phyloP scores from a whole-genome alignment of 169 alveolate genomes.

The Cryptosporidium meleagridis region DNA sequence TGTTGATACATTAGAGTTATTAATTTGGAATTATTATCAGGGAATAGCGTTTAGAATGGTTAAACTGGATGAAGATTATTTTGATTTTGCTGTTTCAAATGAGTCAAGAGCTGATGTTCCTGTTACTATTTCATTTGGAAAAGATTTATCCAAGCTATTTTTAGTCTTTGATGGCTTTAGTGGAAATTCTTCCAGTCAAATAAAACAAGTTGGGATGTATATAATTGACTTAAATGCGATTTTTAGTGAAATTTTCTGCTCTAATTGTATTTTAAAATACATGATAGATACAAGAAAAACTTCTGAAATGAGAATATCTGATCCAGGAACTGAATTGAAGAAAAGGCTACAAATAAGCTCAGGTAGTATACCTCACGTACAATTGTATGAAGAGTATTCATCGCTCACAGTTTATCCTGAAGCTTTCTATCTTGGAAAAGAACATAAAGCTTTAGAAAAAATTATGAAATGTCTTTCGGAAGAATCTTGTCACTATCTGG shows the following conservation, averaged over 20 bases:
- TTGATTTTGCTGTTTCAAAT: background rate
- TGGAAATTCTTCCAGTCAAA: too few species aligned
- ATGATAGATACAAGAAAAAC: background rate
- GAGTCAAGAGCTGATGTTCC: background rate
- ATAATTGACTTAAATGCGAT: slow-evolving; percentile 24
- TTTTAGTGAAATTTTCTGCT: slow-evolving; percentile 36
- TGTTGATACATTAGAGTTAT: background rate
- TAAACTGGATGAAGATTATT: background rate
- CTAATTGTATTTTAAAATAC: slow-evolving; percentile 12
- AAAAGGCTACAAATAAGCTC: slow-evolving; percentile 31
- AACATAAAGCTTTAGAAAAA: background rate
- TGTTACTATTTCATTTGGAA: slow-evolving; percentile 12
- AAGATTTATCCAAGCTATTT: slow-evolving; percentile 4
- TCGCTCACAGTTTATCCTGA: slow-evolving; percentile 42
- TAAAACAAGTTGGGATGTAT: background rate
- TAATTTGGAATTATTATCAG: slow-evolving; percentile 47
- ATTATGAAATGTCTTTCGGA: slow-evolving; percentile 1
- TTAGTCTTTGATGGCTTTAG: background rate
- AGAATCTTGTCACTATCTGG: slow-evolving; percentile 1
- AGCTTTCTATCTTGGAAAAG: slow-evolving; percentile 4
- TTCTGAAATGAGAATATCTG: background rate
- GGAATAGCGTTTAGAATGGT: slow-evolving; percentile 51
- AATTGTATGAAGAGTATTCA: slow-evolving; percentile 27
- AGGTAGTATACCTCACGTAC: slow-evolving; percentile 65
- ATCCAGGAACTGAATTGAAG: slow-evolving; percentile 36